Evolutionary conservation across 164 flowering plant species (phyloP), one percentile per base, ranked within the genome.

Genomic region (Warburgia ugandensis): DNA sequence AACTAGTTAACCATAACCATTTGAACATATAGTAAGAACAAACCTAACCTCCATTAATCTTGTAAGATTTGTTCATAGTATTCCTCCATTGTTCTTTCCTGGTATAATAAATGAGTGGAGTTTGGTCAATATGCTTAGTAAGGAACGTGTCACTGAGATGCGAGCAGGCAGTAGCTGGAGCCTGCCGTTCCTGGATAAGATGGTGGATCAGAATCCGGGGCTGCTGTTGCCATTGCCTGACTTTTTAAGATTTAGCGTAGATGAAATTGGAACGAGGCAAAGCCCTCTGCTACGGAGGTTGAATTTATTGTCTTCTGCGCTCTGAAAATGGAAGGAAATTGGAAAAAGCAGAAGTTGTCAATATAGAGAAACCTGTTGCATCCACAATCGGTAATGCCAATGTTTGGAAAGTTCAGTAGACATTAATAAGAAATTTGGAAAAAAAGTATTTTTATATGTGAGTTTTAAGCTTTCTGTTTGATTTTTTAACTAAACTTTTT

Each of bases 271-370:
- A 61, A 76, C 81, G 43, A 79, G 60, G 38, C 84, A 79, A 14
- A 79, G 74, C n/a, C 84, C 84, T 68, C 70, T 64, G 58, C 73
- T 68, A 16, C 72, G 35, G 5, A 76, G 56, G 45, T 65, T 75
- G 13, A 6, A n/a, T 21, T 44, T 40, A 3, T 54, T 41, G 46
- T 51, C 65, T 52, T 49, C 59, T 19, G 13, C 46, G 14, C 37
- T 49, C 72, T 71, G 59, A 1, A 33, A 36, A 11, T 6, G 23
- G 27, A 33, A 22, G 16, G 3, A 5, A 27, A 21, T 4, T 13
- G 23, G 20, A 8, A 17, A 12, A 39, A 19, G 50, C 5, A 42
- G 23, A 2, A 27, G 23, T 43, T 5, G 17, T 25, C 22, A n/a
- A 25, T 33, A 1, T 11, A 32, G 45, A n/a, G n/a, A n/a, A n/a